phyloP scores from a whole-genome alignment of 805 yeast species.

The Candida xiaguanensis region DNA sequence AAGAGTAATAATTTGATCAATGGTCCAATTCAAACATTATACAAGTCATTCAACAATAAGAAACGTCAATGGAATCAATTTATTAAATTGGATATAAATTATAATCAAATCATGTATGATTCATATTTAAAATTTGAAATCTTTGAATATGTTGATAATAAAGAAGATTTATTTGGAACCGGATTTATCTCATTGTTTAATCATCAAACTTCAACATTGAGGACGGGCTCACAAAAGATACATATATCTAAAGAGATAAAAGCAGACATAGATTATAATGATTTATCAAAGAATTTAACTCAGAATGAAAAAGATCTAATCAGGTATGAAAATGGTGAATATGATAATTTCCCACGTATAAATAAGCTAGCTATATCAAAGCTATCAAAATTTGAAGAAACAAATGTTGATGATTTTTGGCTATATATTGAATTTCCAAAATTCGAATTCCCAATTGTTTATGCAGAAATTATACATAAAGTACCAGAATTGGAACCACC shows the following conservation, averaged over 20 bases:
- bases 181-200: constrained; percentile 61
- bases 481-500: constrained; percentile 4
- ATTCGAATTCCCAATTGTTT: constrained; percentile 41
- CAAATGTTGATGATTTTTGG: constrained; percentile 16
- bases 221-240: constrained; percentile 66
- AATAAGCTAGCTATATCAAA: constrained; percentile 44
- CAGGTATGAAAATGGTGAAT: constrained; percentile 65
- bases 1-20: constrained; percentile 24
- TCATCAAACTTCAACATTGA: constrained; percentile 48
- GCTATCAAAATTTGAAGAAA: constrained; percentile 6
- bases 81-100: constrained; percentile 67
- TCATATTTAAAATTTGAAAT: constrained; percentile 58
- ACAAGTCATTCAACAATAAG: constrained; percentile 28
- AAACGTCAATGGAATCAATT: constrained; percentile 66
- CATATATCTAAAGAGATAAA: constrained; percentile 17
- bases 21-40: constrained; percentile 33
- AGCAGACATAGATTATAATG: constrained; percentile 19
- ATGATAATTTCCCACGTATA: constrained; percentile 64
- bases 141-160: constrained; percentile 64
- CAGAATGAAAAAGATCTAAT: constrained; percentile 52
- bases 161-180: constrained; percentile 52
- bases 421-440: constrained; percentile 40
- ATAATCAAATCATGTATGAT: constrained; percentile 65
- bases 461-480: constrained; percentile 30
- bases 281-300: constrained; percentile 16